phyloP scores from a whole-genome alignment of 805 yeast species.

The Yarrowia bubula region DNA sequence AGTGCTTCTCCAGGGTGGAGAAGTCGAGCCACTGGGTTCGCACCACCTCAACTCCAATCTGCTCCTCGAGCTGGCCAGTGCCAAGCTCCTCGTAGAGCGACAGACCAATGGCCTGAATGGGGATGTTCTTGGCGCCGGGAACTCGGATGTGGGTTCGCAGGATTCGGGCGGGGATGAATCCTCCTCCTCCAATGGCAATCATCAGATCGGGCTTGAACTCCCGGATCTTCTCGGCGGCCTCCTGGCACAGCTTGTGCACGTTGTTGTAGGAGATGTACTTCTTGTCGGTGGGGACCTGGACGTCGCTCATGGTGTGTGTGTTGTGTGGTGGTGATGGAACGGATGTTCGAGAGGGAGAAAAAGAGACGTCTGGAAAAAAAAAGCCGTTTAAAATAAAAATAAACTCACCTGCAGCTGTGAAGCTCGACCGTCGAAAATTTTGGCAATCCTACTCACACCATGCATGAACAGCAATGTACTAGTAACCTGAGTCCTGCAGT shows the following conservation, averaged over 20 bases:
- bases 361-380: not conserved
- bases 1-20: conserved; percentile 64
- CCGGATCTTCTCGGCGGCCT: conserved; percentile 54
- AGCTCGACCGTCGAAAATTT: not conserved
- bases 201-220: conserved; percentile 81
- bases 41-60: conserved; percentile 74
- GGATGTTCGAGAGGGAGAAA: conserved; percentile 16
- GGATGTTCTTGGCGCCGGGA: conserved; percentile 81
- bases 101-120: conserved; percentile 92
- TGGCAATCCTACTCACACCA: not conserved
- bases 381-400: not conserved
- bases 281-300: conserved; percentile 37
- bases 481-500: no score
- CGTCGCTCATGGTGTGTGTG: conserved; percentile 10
- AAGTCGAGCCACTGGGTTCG: conserved; percentile 91
- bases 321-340: conserved; percentile 5
- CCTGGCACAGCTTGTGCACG: conserved; percentile 79
- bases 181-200: conserved; percentile 96
- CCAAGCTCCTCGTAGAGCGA: conserved; percentile 84
- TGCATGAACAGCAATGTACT: not conserved
- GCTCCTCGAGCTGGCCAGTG: conserved; percentile 48
- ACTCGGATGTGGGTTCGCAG: conserved; percentile 87
- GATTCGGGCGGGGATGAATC: conserved; percentile 96
- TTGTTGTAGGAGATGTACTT: conserved; percentile 71
- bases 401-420: not conserved